These are phyloP conservation scores for Solidago caesia DNA, from an alignment of 129 eudicot genomes.

Conservation along the genomic window DNA sequence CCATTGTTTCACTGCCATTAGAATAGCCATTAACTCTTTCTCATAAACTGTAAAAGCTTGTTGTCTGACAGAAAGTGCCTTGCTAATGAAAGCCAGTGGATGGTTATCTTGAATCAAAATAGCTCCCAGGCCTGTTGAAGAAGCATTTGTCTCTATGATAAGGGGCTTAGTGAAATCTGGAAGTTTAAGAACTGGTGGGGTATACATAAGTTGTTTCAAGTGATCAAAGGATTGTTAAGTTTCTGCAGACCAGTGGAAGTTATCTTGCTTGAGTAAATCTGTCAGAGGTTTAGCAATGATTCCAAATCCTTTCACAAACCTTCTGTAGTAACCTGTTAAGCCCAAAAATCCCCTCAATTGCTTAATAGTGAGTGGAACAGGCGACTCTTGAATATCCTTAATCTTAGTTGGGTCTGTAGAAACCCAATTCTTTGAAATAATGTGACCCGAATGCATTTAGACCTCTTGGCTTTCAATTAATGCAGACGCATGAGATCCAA, in stretches of 20 bases:
- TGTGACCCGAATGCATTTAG: background rate
- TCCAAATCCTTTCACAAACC: background rate
- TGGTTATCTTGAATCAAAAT: background rate
- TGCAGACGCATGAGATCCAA: background rate
- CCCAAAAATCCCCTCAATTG: slow-evolving; percentile 1
- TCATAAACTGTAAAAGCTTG: no score
- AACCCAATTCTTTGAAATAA: background rate
- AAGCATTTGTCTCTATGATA: background rate
- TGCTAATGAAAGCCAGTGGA: background rate
- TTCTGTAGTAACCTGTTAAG: background rate
- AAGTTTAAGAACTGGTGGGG: background rate
- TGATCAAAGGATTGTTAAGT: background rate
- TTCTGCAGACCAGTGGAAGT: background rate
- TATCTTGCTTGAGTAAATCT: background rate
- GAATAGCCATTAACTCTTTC: background rate
- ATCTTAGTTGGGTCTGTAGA: background rate
- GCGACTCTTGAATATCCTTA: background rate
- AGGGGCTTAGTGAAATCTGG: background rate
- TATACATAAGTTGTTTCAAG: background rate
- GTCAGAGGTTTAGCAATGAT: background rate
- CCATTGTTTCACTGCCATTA: background rate
- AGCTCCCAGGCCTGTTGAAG: background rate
- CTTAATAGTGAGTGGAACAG: background rate
- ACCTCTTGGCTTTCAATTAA: background rate
- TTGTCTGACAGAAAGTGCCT: background rate